Evolutionary conservation across 148 eudicot species (phyloP), one percentile per base, ranked within the genome.

Genomic region (Rheum nobile): DNA sequence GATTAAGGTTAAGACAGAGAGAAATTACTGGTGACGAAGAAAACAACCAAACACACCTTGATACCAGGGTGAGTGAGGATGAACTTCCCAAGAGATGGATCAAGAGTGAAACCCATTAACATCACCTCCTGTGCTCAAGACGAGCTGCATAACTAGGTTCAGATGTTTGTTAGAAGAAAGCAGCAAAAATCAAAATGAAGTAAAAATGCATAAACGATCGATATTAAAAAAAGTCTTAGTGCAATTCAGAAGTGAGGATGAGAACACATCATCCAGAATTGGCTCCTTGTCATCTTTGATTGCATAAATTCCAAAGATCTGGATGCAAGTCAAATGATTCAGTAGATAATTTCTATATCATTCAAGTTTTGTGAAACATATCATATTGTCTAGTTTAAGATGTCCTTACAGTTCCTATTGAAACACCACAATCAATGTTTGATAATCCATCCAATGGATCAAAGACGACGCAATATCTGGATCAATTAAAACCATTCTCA

Each of bases 371-470:
- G 47, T 59, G 24, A 57, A 57, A 26, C 67, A 52, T 72, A 44
- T 52, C 67, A 11, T 21, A 63, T 7, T 34, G 57, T 0, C 17
- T 11, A 38, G 71, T n/a, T n/a, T 52, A 74, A 70, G 70, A 75
- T 71, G 81, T 71, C 9, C 69, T 42, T 85, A 95, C 98, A 39
- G 98, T 95, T 85, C 98, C 97, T 77, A 95, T 91, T 10, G 97
- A 91, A 81, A 95, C 98, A 70, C 96, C 96, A 84, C 98, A 95
- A 79, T 91, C 97, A 34, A 95, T 95, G 88, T 95, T 95, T 42
- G 98, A 95, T 52, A 97, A 95, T 81, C 98, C 98, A 80, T 95
- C 98, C 83, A 95, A 71, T 39, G 98, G 98, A 71, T 95, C 98
- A 80, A 95, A 95, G 71, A 82, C 90, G 54, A 95, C 98, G 81